Evolutionary conservation across 257 asterid species (phyloP).

Genomic region (Petrea volubilis): DNA sequence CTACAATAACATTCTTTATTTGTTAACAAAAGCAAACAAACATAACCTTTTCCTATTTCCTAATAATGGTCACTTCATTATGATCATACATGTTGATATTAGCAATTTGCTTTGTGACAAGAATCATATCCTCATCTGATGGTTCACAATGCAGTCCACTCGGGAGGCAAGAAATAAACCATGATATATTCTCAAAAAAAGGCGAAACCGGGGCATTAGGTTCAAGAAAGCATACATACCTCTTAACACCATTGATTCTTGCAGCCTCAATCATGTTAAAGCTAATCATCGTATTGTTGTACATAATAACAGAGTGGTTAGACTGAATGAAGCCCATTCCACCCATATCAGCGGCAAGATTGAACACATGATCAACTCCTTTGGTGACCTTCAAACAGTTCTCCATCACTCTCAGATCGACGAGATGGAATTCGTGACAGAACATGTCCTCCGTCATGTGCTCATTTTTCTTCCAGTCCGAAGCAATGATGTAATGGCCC

Average conservation of each 20-base stretch:
- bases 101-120: too few relatives aligned
- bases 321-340: conserved; percentile 95
- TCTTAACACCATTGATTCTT: conserved; percentile 69
- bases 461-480: conserved; percentile 92
- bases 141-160: too few relatives aligned
- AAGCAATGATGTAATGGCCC: conserved; percentile 83
- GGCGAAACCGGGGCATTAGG: too few relatives aligned
- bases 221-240: too few relatives aligned
- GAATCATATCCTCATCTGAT: too few relatives aligned
- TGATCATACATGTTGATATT: too few relatives aligned
- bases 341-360: conserved; percentile 93
- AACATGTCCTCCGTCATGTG: conserved; percentile 94
- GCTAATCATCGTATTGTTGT: conserved; percentile 87
- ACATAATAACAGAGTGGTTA: conserved; percentile 86
- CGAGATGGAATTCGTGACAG: conserved; percentile 85
- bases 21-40: too few relatives aligned
- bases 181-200: too few relatives aligned
- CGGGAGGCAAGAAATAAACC: too few relatives aligned
- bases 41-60: too few relatives aligned
- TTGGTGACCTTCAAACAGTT: conserved; percentile 73
- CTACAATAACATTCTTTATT: too few relatives aligned
- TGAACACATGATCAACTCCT: conserved; percentile 74
- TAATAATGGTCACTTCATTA: too few relatives aligned
- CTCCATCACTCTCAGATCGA: conserved; percentile 89
- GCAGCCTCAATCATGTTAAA: conserved; percentile 89